These are phyloP conservation scores for Endogone sp. DNA, from an alignment of 192 early-diverging fungal species.

Conservation along the genomic window DNA sequence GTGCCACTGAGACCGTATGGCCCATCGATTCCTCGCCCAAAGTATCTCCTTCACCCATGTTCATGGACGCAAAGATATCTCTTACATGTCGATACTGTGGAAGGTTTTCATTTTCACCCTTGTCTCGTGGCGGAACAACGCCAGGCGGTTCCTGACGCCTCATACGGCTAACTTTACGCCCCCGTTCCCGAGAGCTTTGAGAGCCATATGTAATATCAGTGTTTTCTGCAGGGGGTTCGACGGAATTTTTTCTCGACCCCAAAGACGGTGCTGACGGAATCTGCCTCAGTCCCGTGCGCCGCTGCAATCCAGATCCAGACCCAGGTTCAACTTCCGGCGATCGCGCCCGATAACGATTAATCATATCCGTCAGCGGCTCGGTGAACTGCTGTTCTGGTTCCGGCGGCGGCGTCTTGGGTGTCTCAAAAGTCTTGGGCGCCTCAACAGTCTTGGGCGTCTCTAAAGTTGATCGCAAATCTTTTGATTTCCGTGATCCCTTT, in stretches of 20 bases:
- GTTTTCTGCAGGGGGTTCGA: slow-evolving; percentile 4
- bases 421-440: too few relatives aligned
- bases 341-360: neutral
- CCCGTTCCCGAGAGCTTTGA: neutral
- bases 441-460: too few relatives aligned
- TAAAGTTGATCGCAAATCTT: neutral
- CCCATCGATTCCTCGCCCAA: neutral
- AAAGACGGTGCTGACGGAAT: neutral
- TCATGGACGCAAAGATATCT: slow-evolving; percentile 24
- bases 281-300: too few relatives aligned
- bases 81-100: slow-evolving; percentile 23
- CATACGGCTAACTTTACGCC: slow-evolving; percentile 2
- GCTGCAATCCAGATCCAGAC: too few relatives aligned
- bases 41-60: neutral
- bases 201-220: slow-evolving; percentile 7
- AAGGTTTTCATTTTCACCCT: slow-evolving; percentile 6
- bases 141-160: neutral
- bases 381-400: neutral
- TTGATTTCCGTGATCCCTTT: neutral
- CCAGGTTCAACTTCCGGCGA: neutral
- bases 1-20: neutral
- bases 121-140: neutral
- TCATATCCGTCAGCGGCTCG: neutral
- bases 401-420: neutral
- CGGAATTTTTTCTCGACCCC: neutral